phyloP scores from a whole-genome alignment of 2,329 filamentous ascomycete species.

The Ophiostoma piceae region DNA sequence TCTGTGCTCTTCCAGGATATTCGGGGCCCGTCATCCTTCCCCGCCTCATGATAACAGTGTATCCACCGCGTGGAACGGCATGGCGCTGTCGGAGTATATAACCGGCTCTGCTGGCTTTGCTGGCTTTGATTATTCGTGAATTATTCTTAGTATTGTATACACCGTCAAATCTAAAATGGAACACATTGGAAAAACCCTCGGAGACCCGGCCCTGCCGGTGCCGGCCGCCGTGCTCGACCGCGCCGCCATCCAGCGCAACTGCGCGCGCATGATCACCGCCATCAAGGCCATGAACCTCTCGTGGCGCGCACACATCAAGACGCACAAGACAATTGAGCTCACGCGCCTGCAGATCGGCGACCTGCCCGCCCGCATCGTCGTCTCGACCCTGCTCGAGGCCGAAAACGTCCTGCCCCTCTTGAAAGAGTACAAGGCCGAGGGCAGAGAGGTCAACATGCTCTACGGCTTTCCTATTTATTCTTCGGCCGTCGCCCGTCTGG shows the following conservation, averaged over 20 bases:
- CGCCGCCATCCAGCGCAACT: slow-evolving; percentile 62
- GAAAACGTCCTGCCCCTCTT: slow-evolving; percentile 61
- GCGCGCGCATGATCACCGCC: slow-evolving; percentile 64
- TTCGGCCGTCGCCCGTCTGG: slow-evolving; percentile 56
- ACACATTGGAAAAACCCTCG: slow-evolving; percentile 50
- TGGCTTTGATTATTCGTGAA: too few species aligned
- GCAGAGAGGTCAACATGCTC: slow-evolving; percentile 58
- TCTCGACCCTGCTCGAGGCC: slow-evolving; percentile 69
- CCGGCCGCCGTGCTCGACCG: slow-evolving; percentile 66
- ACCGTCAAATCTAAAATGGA: slow-evolving; percentile 19
- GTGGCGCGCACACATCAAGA: slow-evolving; percentile 77
- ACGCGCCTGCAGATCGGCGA: slow-evolving; percentile 27
- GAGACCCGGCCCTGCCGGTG: slow-evolving; percentile 52
- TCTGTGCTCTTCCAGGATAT: neutral
- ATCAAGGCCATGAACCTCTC: slow-evolving; percentile 53
- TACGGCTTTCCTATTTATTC: slow-evolving; percentile 67
- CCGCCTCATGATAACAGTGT: slow-evolving; percentile 12
- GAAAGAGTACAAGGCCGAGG: slow-evolving; percentile 49
- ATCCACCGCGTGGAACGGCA: slow-evolving; percentile 8
- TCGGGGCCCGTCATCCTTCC: slow-evolving; percentile 1
- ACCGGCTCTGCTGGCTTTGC: too few species aligned
- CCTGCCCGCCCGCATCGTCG: slow-evolving; percentile 55
- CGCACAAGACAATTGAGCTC: slow-evolving; percentile 55
- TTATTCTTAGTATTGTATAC: too few species aligned
- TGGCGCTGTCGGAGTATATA: slow-evolving; percentile 12